phyloP scores from a whole-genome alignment of 768 basidiomycete species.

The Hirschioporus abietinus region DNA sequence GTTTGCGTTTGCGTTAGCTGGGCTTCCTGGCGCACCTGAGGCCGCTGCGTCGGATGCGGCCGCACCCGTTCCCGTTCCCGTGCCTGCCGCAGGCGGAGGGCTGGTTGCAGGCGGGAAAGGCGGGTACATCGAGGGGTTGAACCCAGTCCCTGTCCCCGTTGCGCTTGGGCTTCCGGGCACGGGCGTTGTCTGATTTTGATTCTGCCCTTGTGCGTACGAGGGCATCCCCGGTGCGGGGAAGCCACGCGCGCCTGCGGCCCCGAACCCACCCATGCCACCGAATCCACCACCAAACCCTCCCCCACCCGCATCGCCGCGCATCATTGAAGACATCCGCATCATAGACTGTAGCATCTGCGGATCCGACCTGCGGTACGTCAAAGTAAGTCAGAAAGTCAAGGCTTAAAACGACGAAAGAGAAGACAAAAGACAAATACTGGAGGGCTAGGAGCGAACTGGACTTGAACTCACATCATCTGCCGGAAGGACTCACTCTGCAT shows the following conservation, averaged over 20 bases:
- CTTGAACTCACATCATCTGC: slow-evolving; percentile 57
- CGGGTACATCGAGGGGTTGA: slow-evolving; percentile 17
- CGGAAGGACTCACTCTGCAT: slow-evolving; percentile 75
- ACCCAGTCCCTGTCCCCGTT: slow-evolving; percentile 12
- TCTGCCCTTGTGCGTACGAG: slow-evolving; percentile 17
- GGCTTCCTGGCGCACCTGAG: slow-evolving; percentile 15
- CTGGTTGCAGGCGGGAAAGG: slow-evolving; percentile 19
- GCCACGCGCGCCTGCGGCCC: slow-evolving; percentile 23
- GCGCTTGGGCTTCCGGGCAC: slow-evolving; percentile 17
- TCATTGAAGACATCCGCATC: slow-evolving; percentile 63
- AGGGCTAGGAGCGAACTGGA: slow-evolving; percentile 5
- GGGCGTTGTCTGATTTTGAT: slow-evolving; percentile 19
- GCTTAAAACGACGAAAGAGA: neutral
- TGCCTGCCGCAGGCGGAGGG: neutral
- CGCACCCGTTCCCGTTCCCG: neutral
- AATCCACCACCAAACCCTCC: slow-evolving; percentile 21
- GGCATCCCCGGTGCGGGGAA: slow-evolving; percentile 65
- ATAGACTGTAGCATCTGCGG: slow-evolving; percentile 71
- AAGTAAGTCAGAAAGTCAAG: slow-evolving; percentile 9
- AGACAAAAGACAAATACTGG: neutral
- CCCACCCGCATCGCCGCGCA: slow-evolving; percentile 38
- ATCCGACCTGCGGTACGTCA: slow-evolving; percentile 46
- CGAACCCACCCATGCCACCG: slow-evolving; percentile 18
- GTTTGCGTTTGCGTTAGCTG: slow-evolving; percentile 7
- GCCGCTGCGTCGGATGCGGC: slow-evolving; percentile 10